Evolutionary conservation across 495 filamentous ascomycete species (phyloP).

Genomic region (Chaetomium cochliodes): DNA sequence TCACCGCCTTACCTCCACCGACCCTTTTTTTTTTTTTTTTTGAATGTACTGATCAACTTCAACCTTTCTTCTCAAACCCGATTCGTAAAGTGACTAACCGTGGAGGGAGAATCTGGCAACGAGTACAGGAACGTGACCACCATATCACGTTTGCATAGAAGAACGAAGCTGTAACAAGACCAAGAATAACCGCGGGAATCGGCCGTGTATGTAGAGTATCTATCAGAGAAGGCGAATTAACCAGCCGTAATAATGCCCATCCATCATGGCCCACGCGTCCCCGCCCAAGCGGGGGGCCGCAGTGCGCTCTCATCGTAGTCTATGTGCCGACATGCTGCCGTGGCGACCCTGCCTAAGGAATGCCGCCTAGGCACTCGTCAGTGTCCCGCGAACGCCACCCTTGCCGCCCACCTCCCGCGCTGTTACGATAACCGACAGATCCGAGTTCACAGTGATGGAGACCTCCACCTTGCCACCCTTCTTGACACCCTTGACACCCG

Average conservation of each 20-base stretch:
- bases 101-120: background rate
- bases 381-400: slow-evolving; percentile 72
- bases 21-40: too few relatives aligned
- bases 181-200: background rate
- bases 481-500: slow-evolving; percentile 75
- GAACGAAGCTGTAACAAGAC: background rate
- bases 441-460: slow-evolving; percentile 77
- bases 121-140: background rate
- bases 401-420: slow-evolving; percentile 83
- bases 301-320: slow-evolving; percentile 10
- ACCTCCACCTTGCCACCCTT: slow-evolving; percentile 91
- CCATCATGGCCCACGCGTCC: background rate
- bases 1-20: too few relatives aligned
- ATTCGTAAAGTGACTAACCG: too few relatives aligned
- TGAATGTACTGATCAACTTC: too few relatives aligned
- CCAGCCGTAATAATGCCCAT: slow-evolving; percentile 1
- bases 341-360: background rate
- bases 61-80: too few relatives aligned
- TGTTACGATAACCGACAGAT: slow-evolving; percentile 74
- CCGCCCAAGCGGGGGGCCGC: background rate
- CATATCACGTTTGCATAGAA: background rate
- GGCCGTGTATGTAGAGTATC: slow-evolving; percentile 17
- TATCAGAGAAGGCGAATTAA: slow-evolving; percentile 11
- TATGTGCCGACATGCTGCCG: background rate
- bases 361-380: slow-evolving; percentile 38